A percentile compares a stretch with the other conserved stretches of the same genome.
Conservation (phyloP, 1,284 basidiomycete species). For the Cystobasidiaceae sp. region DNA sequence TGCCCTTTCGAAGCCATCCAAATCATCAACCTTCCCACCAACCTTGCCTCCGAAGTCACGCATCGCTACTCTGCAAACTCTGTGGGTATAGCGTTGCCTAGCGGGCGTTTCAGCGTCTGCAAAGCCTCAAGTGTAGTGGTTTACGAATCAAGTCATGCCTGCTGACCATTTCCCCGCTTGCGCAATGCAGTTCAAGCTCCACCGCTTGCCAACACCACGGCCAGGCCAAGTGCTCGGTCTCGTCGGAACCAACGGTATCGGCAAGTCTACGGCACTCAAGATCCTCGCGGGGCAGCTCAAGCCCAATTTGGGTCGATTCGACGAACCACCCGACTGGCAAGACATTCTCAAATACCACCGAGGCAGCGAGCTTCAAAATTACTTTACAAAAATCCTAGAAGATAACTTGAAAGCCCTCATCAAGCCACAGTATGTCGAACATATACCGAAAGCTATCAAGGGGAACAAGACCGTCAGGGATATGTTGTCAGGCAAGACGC, state of each 20-base stretch:
- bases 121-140: no score
- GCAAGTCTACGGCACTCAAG: conserved; percentile 93
- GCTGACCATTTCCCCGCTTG: no score
- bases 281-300: conserved; percentile 92
- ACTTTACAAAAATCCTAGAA: conserved; percentile 97
- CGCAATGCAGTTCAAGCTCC: conserved; percentile 79
- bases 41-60: conserved; percentile 86
- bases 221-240: conserved; percentile 93
- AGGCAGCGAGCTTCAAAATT: conserved; percentile 94
- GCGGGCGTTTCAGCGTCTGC: no score
- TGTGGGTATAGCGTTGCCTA: background rate
- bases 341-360: conserved; percentile 96
- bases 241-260: conserved; percentile 96
- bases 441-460: conserved; percentile 93
- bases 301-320: conserved; percentile 83
- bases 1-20: conserved; percentile 96
- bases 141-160: no score
- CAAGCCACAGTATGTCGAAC: conserved; percentile 98
- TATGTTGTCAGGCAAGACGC: conserved; percentile 78
- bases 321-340: conserved; percentile 94
- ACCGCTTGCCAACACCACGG: conserved; percentile 87
- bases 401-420: conserved; percentile 96
- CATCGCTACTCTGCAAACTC: conserved; percentile 96
- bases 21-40: conserved; percentile 95
- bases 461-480: conserved; percentile 73